Base-by-base conservation (phyloP, 108 stramenopile genomes). In the Mayamaea pseudoterrestris region DNA sequence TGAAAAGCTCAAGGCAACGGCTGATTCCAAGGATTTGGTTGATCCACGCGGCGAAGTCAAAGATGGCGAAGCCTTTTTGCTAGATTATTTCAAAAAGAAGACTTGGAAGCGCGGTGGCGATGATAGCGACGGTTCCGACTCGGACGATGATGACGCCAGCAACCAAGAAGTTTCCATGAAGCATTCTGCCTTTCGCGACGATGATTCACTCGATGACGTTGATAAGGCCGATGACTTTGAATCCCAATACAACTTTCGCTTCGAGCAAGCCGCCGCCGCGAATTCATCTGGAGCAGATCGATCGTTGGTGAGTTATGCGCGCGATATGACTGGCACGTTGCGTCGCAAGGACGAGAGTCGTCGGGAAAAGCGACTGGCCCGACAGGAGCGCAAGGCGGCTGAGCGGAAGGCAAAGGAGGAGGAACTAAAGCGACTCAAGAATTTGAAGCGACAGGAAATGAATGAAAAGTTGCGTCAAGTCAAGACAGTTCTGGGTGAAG, bases 201-300 rank as follows among this genome's bases (percentile, higher is more conserved):
- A 95, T 28, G 79, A 78, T 37, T 82, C 80, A 22, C 67, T 86
- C 27, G 77, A 90, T 37, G 87, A 80, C 36, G 46, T 96, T 27
- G 96, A 98, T 21, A 56, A 60, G n/a, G 81, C 77, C 37, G 99
- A 99, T 53, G 90, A 73, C 16, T 99, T 93, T 66, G 99, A 99
- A 76, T 74, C 83, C 47, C 83, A 93, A 55, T 98, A 96, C 80
- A 99, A 99, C 55, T 98, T 99, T 57, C 85, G 99, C 17, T 98
- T 97, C 63, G 99, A 99, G 68, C 91, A 99, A 71, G 89, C 83
- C 16, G 63, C 76, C 9, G 58, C 71, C 28, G 47, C 51, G 27
- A 57, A 47, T 16, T 13, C 35, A 7, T 78, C 77, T 29, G 83
- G 83, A 16, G 81, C 80, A 11, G 45, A 58, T 5, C 60, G 76